These are phyloP conservation scores for Pyronema omphalodes DNA, from an alignment of 495 filamentous ascomycete genomes.

Conservation along the genomic window DNA sequence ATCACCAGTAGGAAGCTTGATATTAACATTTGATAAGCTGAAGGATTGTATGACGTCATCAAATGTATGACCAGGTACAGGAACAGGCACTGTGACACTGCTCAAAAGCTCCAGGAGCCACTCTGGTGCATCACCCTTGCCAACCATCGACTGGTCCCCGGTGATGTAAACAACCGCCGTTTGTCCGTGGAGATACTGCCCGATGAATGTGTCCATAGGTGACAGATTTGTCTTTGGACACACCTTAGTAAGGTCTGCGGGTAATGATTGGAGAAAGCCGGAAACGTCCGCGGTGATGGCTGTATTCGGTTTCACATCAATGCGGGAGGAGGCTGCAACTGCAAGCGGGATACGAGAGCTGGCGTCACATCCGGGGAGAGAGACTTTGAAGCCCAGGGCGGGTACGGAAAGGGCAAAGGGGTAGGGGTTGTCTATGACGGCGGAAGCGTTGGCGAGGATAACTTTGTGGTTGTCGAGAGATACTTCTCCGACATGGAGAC, in stretches of 20 bases:
- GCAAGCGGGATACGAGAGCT: slow-evolving; percentile 45
- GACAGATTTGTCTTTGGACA: slow-evolving; percentile 63
- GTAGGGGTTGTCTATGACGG: slow-evolving; percentile 51
- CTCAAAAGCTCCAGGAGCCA: slow-evolving; percentile 70
- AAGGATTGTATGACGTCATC: slow-evolving; percentile 73
- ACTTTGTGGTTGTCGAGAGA: slow-evolving; percentile 35
- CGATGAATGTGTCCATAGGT: slow-evolving; percentile 68
- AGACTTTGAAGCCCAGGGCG: slow-evolving; percentile 59
- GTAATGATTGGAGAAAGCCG: slow-evolving; percentile 50
- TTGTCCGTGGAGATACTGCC: slow-evolving; percentile 60
- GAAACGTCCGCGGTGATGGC: slow-evolving; percentile 48
- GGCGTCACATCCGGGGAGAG: slow-evolving; percentile 54
- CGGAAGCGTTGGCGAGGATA: slow-evolving; percentile 58
- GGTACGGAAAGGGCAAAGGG: slow-evolving; percentile 58
- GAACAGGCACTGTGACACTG: slow-evolving; percentile 65
- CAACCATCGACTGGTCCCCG: not conserved
- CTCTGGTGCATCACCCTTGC: slow-evolving; percentile 37
- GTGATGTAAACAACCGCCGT: slow-evolving; percentile 62
- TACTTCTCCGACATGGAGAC: slow-evolving; percentile 56
- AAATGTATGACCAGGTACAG: slow-evolving; percentile 62
- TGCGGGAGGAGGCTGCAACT: slow-evolving; percentile 44
- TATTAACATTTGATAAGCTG: slow-evolving; percentile 62
- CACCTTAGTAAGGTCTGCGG: slow-evolving; percentile 43
- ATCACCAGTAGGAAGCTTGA: slow-evolving; percentile 58
- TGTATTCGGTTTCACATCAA: slow-evolving; percentile 45